These are phyloP conservation scores for Candida boleticola DNA, from an alignment of 805 yeast genomes.

Conservation along the genomic window DNA sequence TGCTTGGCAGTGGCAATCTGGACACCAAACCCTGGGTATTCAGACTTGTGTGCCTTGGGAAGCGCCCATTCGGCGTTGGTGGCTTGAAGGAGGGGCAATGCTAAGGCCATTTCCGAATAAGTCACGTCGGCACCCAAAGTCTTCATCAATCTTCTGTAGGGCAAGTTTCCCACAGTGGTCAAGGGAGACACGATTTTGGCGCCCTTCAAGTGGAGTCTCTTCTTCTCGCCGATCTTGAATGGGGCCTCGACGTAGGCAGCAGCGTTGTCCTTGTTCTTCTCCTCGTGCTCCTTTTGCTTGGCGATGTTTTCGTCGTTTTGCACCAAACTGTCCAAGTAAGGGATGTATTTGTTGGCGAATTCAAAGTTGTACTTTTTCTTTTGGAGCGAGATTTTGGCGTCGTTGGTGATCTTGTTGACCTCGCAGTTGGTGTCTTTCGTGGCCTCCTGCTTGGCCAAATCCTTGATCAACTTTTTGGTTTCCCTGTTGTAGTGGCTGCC, in stretches of 20 bases:
- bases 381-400: slow-evolving; percentile 47
- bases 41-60: slow-evolving; percentile 81
- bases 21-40: slow-evolving; percentile 86
- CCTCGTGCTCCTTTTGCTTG: slow-evolving; percentile 26
- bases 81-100: slow-evolving; percentile 84
- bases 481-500: slow-evolving; percentile 60
- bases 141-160: slow-evolving; percentile 90
- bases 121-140: slow-evolving; percentile 89
- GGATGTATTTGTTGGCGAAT: slow-evolving; percentile 54
- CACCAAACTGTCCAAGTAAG: slow-evolving; percentile 62
- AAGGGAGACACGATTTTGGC: slow-evolving; percentile 92
- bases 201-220: slow-evolving; percentile 57
- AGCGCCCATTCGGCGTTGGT: slow-evolving; percentile 96
- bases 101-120: slow-evolving; percentile 92
- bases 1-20: slow-evolving; percentile 90
- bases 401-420: slow-evolving; percentile 57
- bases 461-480: slow-evolving; percentile 43
- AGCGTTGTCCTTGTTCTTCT: slow-evolving; percentile 30
- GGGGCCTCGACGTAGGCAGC: slow-evolving; percentile 73
- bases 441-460: slow-evolving; percentile 37
- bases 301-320: slow-evolving; percentile 39
- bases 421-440: slow-evolving; percentile 46
- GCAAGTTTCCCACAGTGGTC: slow-evolving; percentile 96
- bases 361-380: slow-evolving; percentile 62
- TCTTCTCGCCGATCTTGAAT: slow-evolving; percentile 79